These are phyloP conservation scores for Mrakia blollopis DNA, from an alignment of 768 basidiomycete species.

Conservation along the genomic window DNA sequence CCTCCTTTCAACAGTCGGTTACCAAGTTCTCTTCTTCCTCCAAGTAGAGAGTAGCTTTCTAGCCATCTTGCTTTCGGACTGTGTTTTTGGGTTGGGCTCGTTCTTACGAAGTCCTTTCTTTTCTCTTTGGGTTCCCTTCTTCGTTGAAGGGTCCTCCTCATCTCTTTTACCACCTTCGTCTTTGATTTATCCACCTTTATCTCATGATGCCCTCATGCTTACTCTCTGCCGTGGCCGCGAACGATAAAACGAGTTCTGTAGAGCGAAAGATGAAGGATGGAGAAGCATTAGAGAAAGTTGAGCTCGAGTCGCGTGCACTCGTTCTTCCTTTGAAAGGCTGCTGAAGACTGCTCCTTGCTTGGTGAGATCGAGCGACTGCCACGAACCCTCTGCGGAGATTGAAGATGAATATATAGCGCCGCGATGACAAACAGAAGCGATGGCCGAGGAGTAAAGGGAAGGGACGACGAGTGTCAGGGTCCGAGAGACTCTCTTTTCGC, in stretches of 20 bases:
- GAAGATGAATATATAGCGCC: no score
- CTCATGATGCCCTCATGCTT: neutral
- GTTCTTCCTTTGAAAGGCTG: no score
- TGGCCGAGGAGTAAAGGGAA: no score
- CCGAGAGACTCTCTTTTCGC: no score
- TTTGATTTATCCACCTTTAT: neutral
- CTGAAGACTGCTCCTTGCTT: no score
- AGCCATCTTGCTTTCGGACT: neutral
- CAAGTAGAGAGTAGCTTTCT: slow-evolving; percentile 17
- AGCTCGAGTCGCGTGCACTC: no score
- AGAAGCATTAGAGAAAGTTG: no score
- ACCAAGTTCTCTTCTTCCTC: slow-evolving; percentile 50
- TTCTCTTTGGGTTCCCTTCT: neutral
- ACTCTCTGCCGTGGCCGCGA: neutral
- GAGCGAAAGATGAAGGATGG: no score
- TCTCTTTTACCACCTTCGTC: neutral
- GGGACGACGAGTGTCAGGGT: no score
- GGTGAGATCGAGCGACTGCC: no score
- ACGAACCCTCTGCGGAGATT: no score
- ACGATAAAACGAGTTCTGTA: neutral
- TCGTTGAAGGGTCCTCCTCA: neutral
- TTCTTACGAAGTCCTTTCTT: neutral
- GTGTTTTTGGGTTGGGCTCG: neutral
- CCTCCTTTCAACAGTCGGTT: slow-evolving; percentile 61
- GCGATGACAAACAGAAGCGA: no score